phyloP scores from a whole-genome alignment of 305 asterid species.

The Plantago coronopus region DNA sequence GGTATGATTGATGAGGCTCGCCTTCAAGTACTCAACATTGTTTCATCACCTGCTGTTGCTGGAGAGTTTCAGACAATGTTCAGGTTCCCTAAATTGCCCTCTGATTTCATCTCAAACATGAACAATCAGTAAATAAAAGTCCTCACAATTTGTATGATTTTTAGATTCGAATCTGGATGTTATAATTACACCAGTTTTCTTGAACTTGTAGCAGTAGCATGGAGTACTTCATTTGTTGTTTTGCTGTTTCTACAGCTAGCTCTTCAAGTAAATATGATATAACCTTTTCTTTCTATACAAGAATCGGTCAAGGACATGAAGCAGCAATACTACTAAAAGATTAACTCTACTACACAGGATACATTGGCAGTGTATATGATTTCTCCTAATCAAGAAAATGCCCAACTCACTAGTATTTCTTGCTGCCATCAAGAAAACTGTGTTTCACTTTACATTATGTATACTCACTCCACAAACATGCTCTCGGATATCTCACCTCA shows the following conservation, averaged over 20 bases:
- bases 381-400: slow-evolving; percentile 18
- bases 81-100: slow-evolving; percentile 78
- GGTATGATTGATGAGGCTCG: slow-evolving; percentile 89
- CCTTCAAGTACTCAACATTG: slow-evolving; percentile 59
- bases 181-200: background rate
- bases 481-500: background rate
- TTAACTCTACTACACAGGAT: slow-evolving; percentile 17
- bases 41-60: slow-evolving; percentile 22
- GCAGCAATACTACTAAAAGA: background rate
- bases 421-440: slow-evolving; percentile 14
- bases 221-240: background rate
- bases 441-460: background rate
- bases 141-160: background rate
- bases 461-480: slow-evolving; percentile 19
- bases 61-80: slow-evolving; percentile 59
- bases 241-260: background rate
- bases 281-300: background rate
- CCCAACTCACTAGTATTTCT: slow-evolving; percentile 7
- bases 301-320: background rate
- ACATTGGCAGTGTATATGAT: slow-evolving; percentile 6
- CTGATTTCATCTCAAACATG: slow-evolving; percentile 61
- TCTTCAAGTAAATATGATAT: background rate
- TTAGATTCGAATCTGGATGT: background rate
- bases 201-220: slow-evolving; percentile 29
- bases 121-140: slow-evolving; percentile 21